A percentile compares a stretch with the other conserved stretches of the same genome.
Evolutionary conservation across 106 monocot genomes (phyloP).

Genomic region (Apostasia shenzhenica): DNA sequence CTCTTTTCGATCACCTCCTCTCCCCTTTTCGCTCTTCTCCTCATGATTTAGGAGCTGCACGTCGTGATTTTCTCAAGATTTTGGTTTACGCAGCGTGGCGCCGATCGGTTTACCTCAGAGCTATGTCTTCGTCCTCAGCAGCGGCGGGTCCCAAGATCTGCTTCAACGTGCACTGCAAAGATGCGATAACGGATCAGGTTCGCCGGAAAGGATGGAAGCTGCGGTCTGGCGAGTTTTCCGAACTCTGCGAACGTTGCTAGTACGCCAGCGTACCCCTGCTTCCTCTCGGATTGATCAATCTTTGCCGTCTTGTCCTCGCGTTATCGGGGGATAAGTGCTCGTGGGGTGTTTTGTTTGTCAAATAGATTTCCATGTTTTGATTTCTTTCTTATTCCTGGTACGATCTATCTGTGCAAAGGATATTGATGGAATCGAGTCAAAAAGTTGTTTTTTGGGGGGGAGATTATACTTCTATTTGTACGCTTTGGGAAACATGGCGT

Average conservation of each 20-base stretch:
- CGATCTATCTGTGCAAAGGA: too few species aligned
- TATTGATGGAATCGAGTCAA: too few species aligned
- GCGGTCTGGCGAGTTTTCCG: slow-evolving; percentile 41
- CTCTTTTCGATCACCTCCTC: too few species aligned
- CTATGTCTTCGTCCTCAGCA: slow-evolving; percentile 15
- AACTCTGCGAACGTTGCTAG: slow-evolving; percentile 65
- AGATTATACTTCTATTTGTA: too few species aligned
- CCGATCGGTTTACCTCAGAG: background rate
- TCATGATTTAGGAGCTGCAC: background rate
- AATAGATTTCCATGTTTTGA: background rate
- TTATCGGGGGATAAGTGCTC: background rate
- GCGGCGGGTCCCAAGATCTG: slow-evolving; percentile 29
- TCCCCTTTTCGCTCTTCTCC: background rate
- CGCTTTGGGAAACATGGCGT: too few species aligned
- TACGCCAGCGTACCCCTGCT: slow-evolving; percentile 2
- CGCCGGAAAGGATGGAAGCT: slow-evolving; percentile 45
- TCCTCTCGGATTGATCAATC: background rate
- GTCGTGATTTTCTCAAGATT: background rate
- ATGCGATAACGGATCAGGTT: slow-evolving; percentile 25
- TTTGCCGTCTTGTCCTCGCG: background rate
- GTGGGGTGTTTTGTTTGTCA: background rate
- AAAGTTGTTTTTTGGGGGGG: background rate
- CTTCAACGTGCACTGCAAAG: slow-evolving; percentile 54
- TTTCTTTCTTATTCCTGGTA: background rate
- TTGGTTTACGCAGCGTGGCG: background rate